Conservation (phyloP, 176 grass and related monocot species). For the Avena eriantha region DNA sequence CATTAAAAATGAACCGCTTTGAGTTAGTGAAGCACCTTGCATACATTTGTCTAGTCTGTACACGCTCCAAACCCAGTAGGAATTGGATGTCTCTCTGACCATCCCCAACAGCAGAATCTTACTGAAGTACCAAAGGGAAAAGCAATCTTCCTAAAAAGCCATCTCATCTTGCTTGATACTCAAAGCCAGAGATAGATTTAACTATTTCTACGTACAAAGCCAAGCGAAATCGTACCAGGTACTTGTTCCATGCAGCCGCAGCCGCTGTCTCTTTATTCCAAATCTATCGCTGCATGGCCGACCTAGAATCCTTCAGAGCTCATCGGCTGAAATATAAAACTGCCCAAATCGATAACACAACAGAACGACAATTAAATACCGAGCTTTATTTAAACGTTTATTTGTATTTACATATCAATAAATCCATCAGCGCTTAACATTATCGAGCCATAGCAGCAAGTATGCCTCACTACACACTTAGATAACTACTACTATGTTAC, state of each 20-base stretch:
- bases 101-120: slow-evolving; percentile 40
- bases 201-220: slow-evolving; percentile 33
- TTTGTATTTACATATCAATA: slow-evolving; percentile 31
- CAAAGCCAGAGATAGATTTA: slow-evolving; percentile 43
- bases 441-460: background rate
- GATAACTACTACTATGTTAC: slow-evolving; percentile 26
- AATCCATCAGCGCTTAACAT: background rate
- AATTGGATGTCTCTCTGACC: slow-evolving; percentile 35
- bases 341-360: slow-evolving; percentile 6
- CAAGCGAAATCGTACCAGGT: slow-evolving; percentile 35
- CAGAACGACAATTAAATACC: background rate
- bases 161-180: slow-evolving; percentile 36
- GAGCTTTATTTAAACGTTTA: background rate
- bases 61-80: slow-evolving; percentile 35
- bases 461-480: slow-evolving; percentile 26
- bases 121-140: slow-evolving; percentile 25
- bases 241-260: slow-evolving; percentile 44
- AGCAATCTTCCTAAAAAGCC: slow-evolving; percentile 26
- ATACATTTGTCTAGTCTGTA: slow-evolving; percentile 33
- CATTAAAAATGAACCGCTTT: slow-evolving; percentile 43
- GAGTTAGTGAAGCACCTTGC: slow-evolving; percentile 33
- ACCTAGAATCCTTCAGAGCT: slow-evolving; percentile 12
- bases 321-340: slow-evolving; percentile 4
- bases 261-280: slow-evolving; percentile 9
- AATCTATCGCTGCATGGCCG: slow-evolving; percentile 2